Evolutionary conservation across 768 basidiomycete genomes (phyloP).

Genomic region (Hirschioporus abietinus): DNA sequence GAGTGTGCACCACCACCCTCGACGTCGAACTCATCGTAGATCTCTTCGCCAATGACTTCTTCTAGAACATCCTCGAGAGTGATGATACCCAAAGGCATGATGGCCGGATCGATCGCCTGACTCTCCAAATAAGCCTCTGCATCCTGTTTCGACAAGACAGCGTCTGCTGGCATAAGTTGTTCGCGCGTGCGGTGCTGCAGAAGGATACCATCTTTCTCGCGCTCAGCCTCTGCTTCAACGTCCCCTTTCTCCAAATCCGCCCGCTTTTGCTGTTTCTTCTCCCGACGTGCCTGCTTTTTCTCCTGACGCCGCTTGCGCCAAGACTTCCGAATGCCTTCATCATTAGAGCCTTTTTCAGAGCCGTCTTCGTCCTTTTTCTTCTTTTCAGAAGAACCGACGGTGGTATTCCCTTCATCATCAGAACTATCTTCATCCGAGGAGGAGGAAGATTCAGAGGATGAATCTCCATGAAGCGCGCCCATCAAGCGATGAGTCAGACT

Average conservation of each 20-base stretch:
- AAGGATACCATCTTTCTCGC: constrained; percentile 24
- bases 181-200: constrained; percentile 45
- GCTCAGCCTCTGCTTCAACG: constrained; percentile 13
- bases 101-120: constrained; percentile 55
- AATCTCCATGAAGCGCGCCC: constrained; percentile 58
- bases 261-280: constrained; percentile 8
- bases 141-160: constrained; percentile 67
- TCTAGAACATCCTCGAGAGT: constrained; percentile 91
- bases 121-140: constrained; percentile 40
- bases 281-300: constrained; percentile 9
- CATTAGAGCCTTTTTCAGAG: constrained; percentile 17
- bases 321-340: constrained; percentile 18
- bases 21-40: constrained; percentile 85
- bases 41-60: constrained; percentile 91
- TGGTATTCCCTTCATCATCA: constrained; percentile 34
- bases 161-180: constrained; percentile 86
- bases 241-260: background rate
- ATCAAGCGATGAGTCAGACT: constrained; percentile 75
- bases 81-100: constrained; percentile 87
- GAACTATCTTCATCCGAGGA: constrained; percentile 41
- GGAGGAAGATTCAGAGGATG: constrained; percentile 42
- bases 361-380: constrained; percentile 16
- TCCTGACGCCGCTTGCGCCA: constrained; percentile 9
- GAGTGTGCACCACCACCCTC: constrained; percentile 49
- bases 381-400: constrained; percentile 11